Evolutionary conservation across 2,329 filamentous ascomycete species (phyloP), one percentile per base, ranked within the genome.

Genomic region (Lasiodiplodia sp.): DNA sequence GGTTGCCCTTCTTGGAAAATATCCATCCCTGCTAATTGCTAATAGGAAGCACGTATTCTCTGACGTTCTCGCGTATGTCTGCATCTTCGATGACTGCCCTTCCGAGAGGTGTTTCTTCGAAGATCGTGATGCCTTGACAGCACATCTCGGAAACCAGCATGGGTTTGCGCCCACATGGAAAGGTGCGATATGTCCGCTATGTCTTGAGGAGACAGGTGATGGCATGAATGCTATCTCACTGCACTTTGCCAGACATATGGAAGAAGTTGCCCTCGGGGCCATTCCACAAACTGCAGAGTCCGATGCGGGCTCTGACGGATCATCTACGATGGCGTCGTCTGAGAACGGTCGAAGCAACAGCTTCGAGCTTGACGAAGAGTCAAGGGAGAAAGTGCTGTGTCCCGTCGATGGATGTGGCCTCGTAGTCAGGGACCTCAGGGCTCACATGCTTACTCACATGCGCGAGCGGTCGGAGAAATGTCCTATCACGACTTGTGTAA

Each of bases 361-460:
- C 44, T 21, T 11, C 62, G 79, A 80, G 51, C 56, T 79, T 47
- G 78, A 80, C 34, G 78, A 79, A 18, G 79, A 80, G 72, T 74
- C 75, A 25, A 93, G 93, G 83, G 87, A 90, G 75, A 91, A 91
- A 75, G 87, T 87, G 40, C 86, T 92, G 70, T 97, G 93, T 83
- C 92, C 92, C 0, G 90, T 94, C 76, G 89, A 91, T 7, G 93
- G 95, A 69, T 97, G 94, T 75, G 93, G 93, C 71, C 90, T 92
- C 75, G 86, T 90, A 69, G 96, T 96, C 87, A 96, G 96, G 82
- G 94, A 97, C 76, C 83, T 97, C 72, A 95, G 95, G 81, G 94
- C 94, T 10, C 94, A 97, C 80, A 95, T 96, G 91, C 87, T 97
- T 78, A 97, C 94, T 0, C 94, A 97, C 79, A 92, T 96, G 80